Base-by-base conservation (phyloP, 1,284 basidiomycete species). In the Heliocybe sulcata region DNA sequence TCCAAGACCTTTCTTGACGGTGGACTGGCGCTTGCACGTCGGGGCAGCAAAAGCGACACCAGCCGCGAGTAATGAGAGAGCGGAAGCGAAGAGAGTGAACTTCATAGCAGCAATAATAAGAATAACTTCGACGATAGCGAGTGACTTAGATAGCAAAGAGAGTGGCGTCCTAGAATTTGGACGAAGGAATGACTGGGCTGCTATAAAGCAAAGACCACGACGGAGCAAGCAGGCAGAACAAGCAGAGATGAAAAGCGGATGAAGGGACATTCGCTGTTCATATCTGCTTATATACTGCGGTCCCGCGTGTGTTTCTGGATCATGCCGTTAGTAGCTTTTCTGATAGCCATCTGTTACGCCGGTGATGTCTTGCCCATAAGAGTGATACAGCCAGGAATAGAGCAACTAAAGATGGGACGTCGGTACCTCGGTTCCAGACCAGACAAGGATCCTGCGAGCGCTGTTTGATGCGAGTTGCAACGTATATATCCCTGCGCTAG, bases 1-100 rank as follows among this genome's bases (percentile, higher is more conserved):
- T 19, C 64, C 63, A 35, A 69, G 57, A 38, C 67, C 67, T 38
- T 64, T 63, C 61, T 69, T 68, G 58, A 55, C 57, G n/a, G 53
- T 50, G 23, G 38, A 42, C 19, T 16, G 16, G 16, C 38, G 38
- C n/a, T 42, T 42, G 38, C 38, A 42, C 38, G 38, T n/a, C 12
- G 38, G 38, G 12, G 38, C 38, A 42, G 38, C 38, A 42, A 42
- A n/a, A 20, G 38, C 38, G 38, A 16, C 12, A 42, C 38, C 38
- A 42, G 38, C 38, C 38, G 38, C 38, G 16, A 42, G 38, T 4
- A 42, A 6, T 3, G 38, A 42, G 16, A 42, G 4, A 42, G 38
- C 38, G 19, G 38, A n/a, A 42, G 38, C 38, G 38, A n/a, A 42
- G 38, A 42, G 38, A 6, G 38, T 42, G 16, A 42, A 42, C 16